Conservation (phyloP, 116 monocot genomes). For the Phalaenopsis hybrid region DNA sequence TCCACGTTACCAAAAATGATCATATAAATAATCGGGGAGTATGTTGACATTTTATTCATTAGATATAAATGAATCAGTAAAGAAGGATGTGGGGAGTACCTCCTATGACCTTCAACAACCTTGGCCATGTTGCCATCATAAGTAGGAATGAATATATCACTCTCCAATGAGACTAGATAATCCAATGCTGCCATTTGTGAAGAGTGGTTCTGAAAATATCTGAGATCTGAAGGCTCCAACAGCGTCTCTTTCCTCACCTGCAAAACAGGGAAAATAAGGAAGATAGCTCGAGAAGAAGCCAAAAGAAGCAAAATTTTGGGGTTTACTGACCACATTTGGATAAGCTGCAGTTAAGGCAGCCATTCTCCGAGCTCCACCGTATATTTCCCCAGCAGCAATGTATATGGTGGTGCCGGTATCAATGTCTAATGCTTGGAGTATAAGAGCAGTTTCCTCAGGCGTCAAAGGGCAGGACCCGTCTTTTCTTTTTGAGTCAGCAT, state of each 20-base stretch:
- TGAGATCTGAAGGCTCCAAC: constrained; percentile 58
- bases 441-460: constrained; percentile 77
- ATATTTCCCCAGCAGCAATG: constrained; percentile 87
- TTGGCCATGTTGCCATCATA: constrained; percentile 98
- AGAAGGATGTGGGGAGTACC: constrained; percentile 24
- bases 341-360: constrained; percentile 49
- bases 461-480: constrained; percentile 89
- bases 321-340: constrained; percentile 63
- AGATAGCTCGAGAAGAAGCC: background rate
- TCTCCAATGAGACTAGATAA: constrained; percentile 84
- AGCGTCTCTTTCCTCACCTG: constrained; percentile 87
- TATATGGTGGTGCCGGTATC: constrained; percentile 51
- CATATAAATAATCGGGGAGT: too few relatives aligned
- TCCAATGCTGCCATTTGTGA: constrained; percentile 94
- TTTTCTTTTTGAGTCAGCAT: constrained; percentile 72
- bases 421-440: constrained; percentile 61
- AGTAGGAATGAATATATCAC: constrained; percentile 83
- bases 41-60: too few relatives aligned
- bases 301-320: background rate
- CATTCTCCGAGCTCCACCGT: constrained; percentile 81
- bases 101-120: constrained; percentile 90
- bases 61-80: background rate
- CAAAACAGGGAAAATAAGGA: background rate
- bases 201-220: constrained; percentile 76
- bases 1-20: too few relatives aligned